Conservation (phyloP, 163 green algal species). For the Chlorella variabilis region DNA sequence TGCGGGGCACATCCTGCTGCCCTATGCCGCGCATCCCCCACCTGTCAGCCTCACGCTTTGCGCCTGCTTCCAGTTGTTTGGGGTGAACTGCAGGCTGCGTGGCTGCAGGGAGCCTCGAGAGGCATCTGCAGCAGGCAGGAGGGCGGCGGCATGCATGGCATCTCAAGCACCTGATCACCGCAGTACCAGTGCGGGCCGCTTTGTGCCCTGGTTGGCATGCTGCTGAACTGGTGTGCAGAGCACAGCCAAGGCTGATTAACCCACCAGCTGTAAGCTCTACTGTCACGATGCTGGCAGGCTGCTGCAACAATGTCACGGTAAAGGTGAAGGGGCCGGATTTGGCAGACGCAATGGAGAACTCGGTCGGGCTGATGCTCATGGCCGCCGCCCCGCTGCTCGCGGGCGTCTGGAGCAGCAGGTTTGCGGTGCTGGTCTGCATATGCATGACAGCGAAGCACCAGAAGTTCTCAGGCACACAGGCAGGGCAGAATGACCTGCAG, state of each 20-base stretch:
- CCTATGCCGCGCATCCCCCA: too few relatives aligned
- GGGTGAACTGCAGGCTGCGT: constrained; percentile 27
- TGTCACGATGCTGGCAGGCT: not conserved
- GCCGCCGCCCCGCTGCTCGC: not conserved
- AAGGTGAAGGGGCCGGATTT: constrained; percentile 5
- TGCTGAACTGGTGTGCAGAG: too few relatives aligned
- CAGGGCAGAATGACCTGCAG: too few relatives aligned
- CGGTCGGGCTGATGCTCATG: not conserved
- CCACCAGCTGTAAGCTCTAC: constrained; percentile 7
- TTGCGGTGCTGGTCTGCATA: constrained; percentile 34
- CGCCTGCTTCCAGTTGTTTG: constrained; percentile 30
- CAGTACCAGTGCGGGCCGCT: not conserved
- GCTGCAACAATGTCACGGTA: constrained; percentile 30
- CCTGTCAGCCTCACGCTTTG: constrained; percentile 32
- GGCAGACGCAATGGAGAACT: not conserved
- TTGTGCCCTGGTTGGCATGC: too few relatives aligned
- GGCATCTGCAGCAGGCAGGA: constrained; percentile 9
- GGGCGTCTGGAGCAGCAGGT: constrained; percentile 51
- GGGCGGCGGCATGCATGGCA: not conserved
- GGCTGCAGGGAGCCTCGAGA: constrained; percentile 29
- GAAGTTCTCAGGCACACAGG: too few relatives aligned
- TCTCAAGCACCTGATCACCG: not conserved
- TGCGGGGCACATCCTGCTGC: too few relatives aligned
- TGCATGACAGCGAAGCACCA: not conserved
- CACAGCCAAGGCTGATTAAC: too few relatives aligned